These are phyloP conservation scores for Neobulgaria alba DNA, from an alignment of 2,329 filamentous ascomycete species.

Conservation along the genomic window DNA sequence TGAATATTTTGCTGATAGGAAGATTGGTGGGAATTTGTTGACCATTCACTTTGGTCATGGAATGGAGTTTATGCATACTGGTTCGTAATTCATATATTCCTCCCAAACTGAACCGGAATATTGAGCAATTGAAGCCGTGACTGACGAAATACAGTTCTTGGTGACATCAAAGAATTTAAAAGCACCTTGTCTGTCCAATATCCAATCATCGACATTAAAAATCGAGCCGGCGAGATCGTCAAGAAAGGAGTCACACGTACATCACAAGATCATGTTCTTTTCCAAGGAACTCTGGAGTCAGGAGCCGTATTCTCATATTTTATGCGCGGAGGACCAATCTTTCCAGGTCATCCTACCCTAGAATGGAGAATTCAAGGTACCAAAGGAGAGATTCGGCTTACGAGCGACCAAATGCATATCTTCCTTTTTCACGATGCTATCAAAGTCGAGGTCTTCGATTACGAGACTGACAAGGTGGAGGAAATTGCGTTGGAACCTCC, in stretches of 20 bases:
- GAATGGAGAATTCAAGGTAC: slow-evolving; percentile 44
- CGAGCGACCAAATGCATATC: too few species aligned
- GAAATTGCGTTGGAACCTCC: too few species aligned
- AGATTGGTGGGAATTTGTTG: slow-evolving; percentile 7
- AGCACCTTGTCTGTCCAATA: slow-evolving; percentile 20
- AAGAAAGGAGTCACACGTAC: too few species aligned
- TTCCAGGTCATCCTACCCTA: slow-evolving; percentile 15
- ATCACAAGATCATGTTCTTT: slow-evolving; percentile 29
- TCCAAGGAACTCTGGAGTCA: slow-evolving; percentile 29
- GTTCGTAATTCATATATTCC: too few species aligned
- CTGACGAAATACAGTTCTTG: too few species aligned
- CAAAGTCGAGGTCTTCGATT: too few species aligned
- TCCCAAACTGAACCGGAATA: too few species aligned
- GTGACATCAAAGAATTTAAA: slow-evolving; percentile 18
- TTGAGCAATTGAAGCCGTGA: too few species aligned
- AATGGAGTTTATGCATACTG: slow-evolving; percentile 29
- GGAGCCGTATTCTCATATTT: slow-evolving; percentile 27
- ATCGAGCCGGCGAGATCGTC: too few species aligned
- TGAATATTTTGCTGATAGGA: background rate
- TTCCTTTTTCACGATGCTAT: too few species aligned
- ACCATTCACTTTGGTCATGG: slow-evolving; percentile 17
- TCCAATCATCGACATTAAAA: slow-evolving; percentile 17
- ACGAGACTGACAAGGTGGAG: too few species aligned
- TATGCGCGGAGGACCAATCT: background rate
- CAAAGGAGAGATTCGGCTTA: slow-evolving; percentile 31